Evolutionary conservation across 257 asterid genomes (phyloP).

Genomic region (Solanum pimpinellifolium): DNA sequence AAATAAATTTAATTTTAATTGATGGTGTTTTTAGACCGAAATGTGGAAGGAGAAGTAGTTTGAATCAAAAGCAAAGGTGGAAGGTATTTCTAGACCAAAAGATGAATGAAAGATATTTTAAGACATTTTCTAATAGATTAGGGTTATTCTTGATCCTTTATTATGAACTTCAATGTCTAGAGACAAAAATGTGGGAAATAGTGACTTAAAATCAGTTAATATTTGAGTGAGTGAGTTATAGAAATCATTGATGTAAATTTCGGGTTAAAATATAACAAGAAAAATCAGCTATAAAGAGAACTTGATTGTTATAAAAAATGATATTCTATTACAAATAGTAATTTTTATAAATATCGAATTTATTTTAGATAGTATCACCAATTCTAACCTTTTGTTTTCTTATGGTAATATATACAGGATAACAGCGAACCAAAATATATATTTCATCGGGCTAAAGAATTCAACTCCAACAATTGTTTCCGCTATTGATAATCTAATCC

Average conservation of each 20-base stretch:
- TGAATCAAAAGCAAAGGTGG: too few relatives aligned
- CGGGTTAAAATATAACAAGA: not conserved
- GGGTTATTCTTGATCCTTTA: not conserved
- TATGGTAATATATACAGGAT: conserved; percentile 29
- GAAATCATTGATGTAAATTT: not conserved
- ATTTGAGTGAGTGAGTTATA: not conserved
- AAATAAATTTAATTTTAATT: too few relatives aligned
- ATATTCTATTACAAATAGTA: not conserved
- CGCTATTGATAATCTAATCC: conserved; percentile 59
- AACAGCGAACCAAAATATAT: conserved; percentile 63
- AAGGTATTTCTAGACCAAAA: too few relatives aligned
- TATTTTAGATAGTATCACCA: not conserved
- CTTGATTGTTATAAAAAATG: not conserved
- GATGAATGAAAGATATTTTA: too few relatives aligned
- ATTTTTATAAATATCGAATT: not conserved
- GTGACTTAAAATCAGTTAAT: not conserved
- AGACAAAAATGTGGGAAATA: not conserved
- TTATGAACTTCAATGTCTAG: not conserved
- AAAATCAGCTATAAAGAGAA: not conserved
- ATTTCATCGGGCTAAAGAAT: conserved; percentile 67
- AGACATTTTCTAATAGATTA: too few relatives aligned
- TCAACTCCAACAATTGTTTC: conserved; percentile 90
- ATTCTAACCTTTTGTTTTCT: not conserved
- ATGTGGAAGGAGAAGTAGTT: too few relatives aligned
- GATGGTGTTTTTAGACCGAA: too few relatives aligned